A percentile compares a stretch with the other conserved stretches of the same genome.
These are phyloP conservation scores for Penicillium desertorum DNA, from an alignment of 495 filamentous ascomycete genomes.

Conservation along the genomic window DNA sequence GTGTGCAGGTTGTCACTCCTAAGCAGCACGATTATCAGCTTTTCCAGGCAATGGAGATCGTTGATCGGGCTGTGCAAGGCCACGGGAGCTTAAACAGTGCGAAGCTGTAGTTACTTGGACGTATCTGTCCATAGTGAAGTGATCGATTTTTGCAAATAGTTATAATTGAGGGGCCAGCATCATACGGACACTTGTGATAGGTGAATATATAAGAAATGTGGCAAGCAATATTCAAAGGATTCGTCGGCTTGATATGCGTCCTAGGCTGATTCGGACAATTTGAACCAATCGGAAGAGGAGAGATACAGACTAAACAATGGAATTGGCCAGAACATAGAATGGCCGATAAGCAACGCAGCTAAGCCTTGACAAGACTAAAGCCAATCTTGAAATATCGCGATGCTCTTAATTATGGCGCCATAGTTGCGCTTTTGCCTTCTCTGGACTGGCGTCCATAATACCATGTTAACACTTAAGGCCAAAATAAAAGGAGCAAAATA, in stretches of 20 bases:
- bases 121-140: constrained; percentile 2
- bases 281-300: not conserved
- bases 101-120: constrained; percentile 22
- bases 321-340: not conserved
- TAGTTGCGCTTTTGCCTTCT: not conserved
- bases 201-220: not conserved
- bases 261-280: not conserved
- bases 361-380: not conserved
- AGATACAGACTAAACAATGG: not conserved
- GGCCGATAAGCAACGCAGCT: not conserved
- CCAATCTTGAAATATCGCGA: constrained; percentile 16
- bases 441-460: not conserved
- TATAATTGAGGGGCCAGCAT: not conserved
- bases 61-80: constrained; percentile 44
- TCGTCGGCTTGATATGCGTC: not conserved
- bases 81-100: not conserved
- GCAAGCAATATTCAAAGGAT: not conserved
- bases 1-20: constrained; percentile 61
- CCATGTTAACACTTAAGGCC: not conserved
- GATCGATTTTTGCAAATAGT: not conserved
- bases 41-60: constrained; percentile 54
- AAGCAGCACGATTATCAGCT: constrained; percentile 59
- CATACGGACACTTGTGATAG: too few species aligned
- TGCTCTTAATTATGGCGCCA: constrained; percentile 20
- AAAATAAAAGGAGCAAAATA: not conserved